These are phyloP conservation scores for Ascoidea tarda DNA, from an alignment of 805 yeast species.

Conservation along the genomic window DNA sequence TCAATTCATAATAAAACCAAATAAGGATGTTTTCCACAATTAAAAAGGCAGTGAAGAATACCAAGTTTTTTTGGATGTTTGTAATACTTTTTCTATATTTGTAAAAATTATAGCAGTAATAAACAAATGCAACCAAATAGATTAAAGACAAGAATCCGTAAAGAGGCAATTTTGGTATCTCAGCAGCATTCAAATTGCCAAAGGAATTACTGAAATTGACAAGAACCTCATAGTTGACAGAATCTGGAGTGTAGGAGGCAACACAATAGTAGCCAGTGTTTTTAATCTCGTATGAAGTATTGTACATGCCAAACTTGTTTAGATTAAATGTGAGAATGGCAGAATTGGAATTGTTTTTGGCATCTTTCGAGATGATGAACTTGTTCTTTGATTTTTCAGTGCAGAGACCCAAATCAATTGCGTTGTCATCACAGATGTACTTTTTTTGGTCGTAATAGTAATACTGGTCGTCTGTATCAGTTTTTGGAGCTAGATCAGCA, in stretches of 20 bases:
- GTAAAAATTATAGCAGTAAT: conserved; percentile 75
- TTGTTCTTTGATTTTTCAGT: conserved; percentile 35
- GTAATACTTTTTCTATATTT: conserved; percentile 77
- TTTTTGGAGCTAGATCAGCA: conserved; percentile 14
- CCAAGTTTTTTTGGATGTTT: conserved; percentile 81
- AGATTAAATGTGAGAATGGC: conserved; percentile 44
- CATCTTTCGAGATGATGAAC: conserved; percentile 39
- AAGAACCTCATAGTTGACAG: conserved; percentile 39
- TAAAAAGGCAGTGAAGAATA: conserved; percentile 73
- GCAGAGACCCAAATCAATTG: conserved; percentile 49
- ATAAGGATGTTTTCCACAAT: conserved; percentile 74
- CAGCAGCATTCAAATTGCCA: conserved; percentile 81
- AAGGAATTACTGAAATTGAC: conserved; percentile 84
- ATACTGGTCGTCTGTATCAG: conserved; percentile 10
- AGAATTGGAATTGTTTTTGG: conserved; percentile 27
- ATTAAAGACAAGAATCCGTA: conserved; percentile 77
- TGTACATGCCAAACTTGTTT: conserved; percentile 42
- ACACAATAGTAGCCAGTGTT: conserved; percentile 90
- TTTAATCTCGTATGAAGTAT: conserved; percentile 46
- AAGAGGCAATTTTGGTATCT: conserved; percentile 80
- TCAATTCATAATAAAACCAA: conserved; percentile 84
- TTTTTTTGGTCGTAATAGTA: conserved; percentile 22
- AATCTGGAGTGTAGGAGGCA: conserved; percentile 41
- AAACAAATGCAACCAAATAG: conserved; percentile 69
- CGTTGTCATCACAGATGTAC: conserved; percentile 64